These are phyloP conservation scores for Zygosaccharomyces bailii DNA, from an alignment of 805 yeast species.

Conservation along the genomic window DNA sequence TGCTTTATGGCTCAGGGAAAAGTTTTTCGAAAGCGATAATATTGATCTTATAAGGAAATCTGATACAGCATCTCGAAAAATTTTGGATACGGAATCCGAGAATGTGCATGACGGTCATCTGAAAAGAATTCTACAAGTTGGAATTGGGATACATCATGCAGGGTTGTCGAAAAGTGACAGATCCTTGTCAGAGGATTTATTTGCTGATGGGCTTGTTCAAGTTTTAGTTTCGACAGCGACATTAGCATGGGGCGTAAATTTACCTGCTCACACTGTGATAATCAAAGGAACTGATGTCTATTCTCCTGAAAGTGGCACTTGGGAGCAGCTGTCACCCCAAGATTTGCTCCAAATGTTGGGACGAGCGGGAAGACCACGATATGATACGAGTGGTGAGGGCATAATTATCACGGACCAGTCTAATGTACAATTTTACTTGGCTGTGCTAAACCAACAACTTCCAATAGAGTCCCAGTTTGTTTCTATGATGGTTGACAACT, in stretches of 20 bases:
- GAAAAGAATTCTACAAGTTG: conserved; percentile 58
- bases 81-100: conserved; percentile 61
- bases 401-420: conserved; percentile 83
- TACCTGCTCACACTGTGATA: conserved; percentile 92
- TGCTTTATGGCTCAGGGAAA: conserved; percentile 68
- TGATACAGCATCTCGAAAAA: conserved; percentile 55
- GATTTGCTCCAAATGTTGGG: conserved; percentile 97
- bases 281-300: conserved; percentile 92
- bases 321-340: conserved; percentile 92
- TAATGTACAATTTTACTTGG: conserved; percentile 83
- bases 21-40: conserved; percentile 54
- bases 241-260: conserved; percentile 94
- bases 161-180: conserved; percentile 75
- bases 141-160: conserved; percentile 91
- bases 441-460: conserved; percentile 83
- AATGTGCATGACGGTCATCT: conserved; percentile 51
- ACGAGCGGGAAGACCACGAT: conserved; percentile 95
- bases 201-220: conserved; percentile 83
- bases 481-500: conserved; percentile 61
- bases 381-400: conserved; percentile 91
- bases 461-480: conserved; percentile 90
- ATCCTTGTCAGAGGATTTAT: conserved; percentile 74
- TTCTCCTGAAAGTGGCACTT: conserved; percentile 82
- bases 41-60: conserved; percentile 43
- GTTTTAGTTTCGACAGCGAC: conserved; percentile 89